phyloP scores from a whole-genome alignment of 345 rosid species.

The Bretschneidera sinensis region DNA sequence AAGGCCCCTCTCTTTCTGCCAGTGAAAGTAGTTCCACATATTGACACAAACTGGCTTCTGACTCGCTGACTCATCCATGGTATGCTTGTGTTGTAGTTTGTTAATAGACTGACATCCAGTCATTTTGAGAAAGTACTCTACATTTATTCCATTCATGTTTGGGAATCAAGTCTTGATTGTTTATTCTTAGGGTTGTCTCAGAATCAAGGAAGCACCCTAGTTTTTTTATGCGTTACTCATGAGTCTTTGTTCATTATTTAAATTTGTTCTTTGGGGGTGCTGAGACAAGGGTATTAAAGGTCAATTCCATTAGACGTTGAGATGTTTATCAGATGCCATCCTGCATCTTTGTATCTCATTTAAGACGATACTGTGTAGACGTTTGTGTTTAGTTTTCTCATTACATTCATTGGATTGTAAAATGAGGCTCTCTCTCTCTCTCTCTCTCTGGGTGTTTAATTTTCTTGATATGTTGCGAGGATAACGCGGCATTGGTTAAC shows the following conservation, averaged over 20 bases:
- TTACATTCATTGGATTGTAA: neutral
- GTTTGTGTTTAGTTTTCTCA: neutral
- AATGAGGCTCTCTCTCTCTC: too few relatives aligned
- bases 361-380: neutral
- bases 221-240: neutral
- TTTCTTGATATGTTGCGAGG: too few relatives aligned
- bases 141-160: constrained; percentile 6
- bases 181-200: constrained; percentile 1
- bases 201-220: neutral
- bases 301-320: neutral
- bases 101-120: constrained; percentile 26
- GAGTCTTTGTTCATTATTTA: neutral
- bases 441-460: too few relatives aligned
- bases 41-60: constrained; percentile 26
- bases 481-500: too few relatives aligned
- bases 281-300: neutral
- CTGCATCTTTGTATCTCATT: neutral
- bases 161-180: neutral
- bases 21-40: constrained; percentile 61
- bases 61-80: constrained; percentile 24
- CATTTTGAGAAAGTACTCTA: constrained; percentile 3
- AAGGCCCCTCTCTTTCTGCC: constrained; percentile 58
- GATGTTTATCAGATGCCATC: neutral
- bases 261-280: neutral
- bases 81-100: constrained; percentile 23